phyloP scores from a whole-genome alignment of 139 green algal genomes.

The Diplosphaera chodatii region DNA sequence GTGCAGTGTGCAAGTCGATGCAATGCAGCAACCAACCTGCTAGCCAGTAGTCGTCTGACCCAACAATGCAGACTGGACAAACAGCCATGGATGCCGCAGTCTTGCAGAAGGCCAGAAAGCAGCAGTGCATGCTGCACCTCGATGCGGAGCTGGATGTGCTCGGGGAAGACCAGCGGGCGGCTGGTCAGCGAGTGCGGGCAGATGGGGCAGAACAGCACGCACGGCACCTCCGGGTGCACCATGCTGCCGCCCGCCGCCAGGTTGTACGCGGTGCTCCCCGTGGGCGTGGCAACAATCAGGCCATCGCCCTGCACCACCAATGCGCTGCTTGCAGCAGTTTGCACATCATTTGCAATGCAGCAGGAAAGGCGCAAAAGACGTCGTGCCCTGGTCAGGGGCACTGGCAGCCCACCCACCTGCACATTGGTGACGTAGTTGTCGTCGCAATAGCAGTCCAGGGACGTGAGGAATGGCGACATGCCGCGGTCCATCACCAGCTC shows the following conservation, averaged over 20 bases:
- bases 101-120: too few relatives aligned
- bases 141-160: slow-evolving; percentile 57
- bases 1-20: too few relatives aligned
- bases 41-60: too few relatives aligned
- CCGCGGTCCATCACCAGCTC: slow-evolving; percentile 85
- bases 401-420: too few relatives aligned
- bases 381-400: too few relatives aligned
- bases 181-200: slow-evolving; percentile 72
- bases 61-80: too few relatives aligned
- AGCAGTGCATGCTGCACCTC: too few relatives aligned
- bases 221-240: slow-evolving; percentile 64
- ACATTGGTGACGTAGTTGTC: slow-evolving; percentile 71
- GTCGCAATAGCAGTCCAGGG: slow-evolving; percentile 77
- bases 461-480: slow-evolving; percentile 68
- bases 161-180: slow-evolving; percentile 62
- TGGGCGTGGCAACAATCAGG: slow-evolving; percentile 86
- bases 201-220: slow-evolving; percentile 63
- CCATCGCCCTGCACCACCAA: slow-evolving; percentile 80
- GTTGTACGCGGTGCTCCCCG: slow-evolving; percentile 87
- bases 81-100: too few relatives aligned
- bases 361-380: too few relatives aligned
- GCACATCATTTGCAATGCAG: too few relatives aligned
- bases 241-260: slow-evolving; percentile 77
- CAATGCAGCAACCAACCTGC: too few relatives aligned
- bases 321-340: too few relatives aligned